Conservation (phyloP, 345 rosid genomes). For the Aethionema arabicum region DNA sequence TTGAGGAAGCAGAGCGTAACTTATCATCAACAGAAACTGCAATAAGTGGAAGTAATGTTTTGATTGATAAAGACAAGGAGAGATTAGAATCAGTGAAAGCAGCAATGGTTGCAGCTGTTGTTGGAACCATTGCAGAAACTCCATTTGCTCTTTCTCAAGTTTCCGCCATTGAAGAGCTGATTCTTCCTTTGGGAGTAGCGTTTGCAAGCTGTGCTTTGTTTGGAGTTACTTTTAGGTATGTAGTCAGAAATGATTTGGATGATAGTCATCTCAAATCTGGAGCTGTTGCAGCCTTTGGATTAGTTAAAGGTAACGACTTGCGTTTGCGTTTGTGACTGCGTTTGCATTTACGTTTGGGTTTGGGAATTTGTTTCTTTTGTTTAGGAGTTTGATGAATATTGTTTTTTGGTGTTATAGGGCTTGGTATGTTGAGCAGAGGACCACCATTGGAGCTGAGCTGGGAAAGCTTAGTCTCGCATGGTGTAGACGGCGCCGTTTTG, state of each 20-base stretch:
- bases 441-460: conserved; percentile 58
- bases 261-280: conserved; percentile 72
- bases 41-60: conserved; percentile 9
- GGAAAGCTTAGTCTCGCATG: conserved; percentile 39
- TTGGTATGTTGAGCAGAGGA: conserved; percentile 57
- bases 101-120: conserved; percentile 65
- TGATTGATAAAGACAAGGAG: conserved; percentile 55
- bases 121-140: conserved; percentile 66
- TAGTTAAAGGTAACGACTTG: conserved; percentile 61
- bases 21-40: conserved; percentile 34
- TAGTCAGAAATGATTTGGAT: conserved; percentile 74
- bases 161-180: conserved; percentile 44
- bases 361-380: background rate
- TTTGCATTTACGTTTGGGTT: too few species aligned
- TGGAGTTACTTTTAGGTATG: conserved; percentile 81
- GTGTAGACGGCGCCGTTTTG: conserved; percentile 34
- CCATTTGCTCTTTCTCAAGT: conserved; percentile 65
- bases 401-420: conserved; percentile 47
- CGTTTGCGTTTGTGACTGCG: too few species aligned
- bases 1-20: conserved; percentile 72
- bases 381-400: background rate
- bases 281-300: conserved; percentile 73
- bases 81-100: conserved; percentile 78
- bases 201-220: conserved; percentile 84
- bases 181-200: conserved; percentile 59